phyloP scores from a whole-genome alignment of 2,329 filamentous ascomycete species.

The Domatiomyces catenatus region DNA sequence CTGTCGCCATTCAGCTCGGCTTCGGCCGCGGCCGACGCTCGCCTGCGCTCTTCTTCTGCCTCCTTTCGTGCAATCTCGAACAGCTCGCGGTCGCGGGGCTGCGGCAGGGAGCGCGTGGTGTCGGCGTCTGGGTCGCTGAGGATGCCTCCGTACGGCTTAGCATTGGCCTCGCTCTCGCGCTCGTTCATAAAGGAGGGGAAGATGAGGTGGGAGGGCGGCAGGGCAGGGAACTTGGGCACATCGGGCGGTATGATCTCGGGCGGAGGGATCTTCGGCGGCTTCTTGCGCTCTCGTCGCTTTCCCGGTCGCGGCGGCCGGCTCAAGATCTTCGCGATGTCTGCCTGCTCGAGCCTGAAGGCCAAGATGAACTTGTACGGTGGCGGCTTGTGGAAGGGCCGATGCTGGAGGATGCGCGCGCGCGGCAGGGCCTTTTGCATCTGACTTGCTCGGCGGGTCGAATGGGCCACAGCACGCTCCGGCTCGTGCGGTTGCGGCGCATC shows the following conservation, averaged over 20 bases:
- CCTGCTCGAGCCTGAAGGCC: constrained; percentile 42
- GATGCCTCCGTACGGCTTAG: constrained; percentile 91
- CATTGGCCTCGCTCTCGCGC: constrained; percentile 71
- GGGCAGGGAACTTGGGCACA: constrained; percentile 17
- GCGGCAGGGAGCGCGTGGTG: constrained; percentile 74
- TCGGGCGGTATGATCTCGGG: constrained; percentile 36
- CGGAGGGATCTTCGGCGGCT: constrained; percentile 26
- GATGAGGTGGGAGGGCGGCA: constrained; percentile 16
- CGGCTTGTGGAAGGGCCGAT: constrained; percentile 17
- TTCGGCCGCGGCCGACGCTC: constrained; percentile 28
- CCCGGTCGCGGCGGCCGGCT: constrained; percentile 44
- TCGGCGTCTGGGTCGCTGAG: constrained; percentile 79
- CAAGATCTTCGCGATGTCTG: constrained; percentile 46
- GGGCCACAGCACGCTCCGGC: constrained; percentile 8
- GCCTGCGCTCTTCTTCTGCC: constrained; percentile 83
- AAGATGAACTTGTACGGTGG: constrained; percentile 38
- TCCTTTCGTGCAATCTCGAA: constrained; percentile 84
- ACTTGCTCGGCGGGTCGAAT: constrained; percentile 26
- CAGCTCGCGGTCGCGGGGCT: constrained; percentile 60
- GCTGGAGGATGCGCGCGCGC: constrained; percentile 14
- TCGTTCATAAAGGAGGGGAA: constrained; percentile 60
- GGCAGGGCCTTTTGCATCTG: constrained; percentile 19
- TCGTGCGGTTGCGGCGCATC: constrained; percentile 3
- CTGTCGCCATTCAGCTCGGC: constrained; percentile 47
- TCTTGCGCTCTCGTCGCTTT: constrained; percentile 31